Base-by-base conservation (phyloP, 2,329 filamentous ascomycete species). In the Pyrenophora graminea region DNA sequence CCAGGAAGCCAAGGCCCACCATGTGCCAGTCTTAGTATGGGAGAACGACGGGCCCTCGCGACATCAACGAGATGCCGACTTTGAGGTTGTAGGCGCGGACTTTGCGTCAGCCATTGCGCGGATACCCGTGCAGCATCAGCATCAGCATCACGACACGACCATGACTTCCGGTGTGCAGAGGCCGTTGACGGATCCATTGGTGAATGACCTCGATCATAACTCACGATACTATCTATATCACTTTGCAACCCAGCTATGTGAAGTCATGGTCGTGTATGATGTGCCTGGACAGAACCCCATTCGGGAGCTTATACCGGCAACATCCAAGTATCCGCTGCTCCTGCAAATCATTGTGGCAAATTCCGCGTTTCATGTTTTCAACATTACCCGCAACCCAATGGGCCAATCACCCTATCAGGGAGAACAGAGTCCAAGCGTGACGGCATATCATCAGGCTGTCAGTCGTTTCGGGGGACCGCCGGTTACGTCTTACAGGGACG, bases 171-270 rank as follows among this genome's bases (percentile, higher is more conserved):
- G 68, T 17, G 59, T 75, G n/a, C 71, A 74, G 7, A 75, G 64
- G 70, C 64, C 74, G 25, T 69, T 83, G 41, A 74, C 79, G 23
- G 83, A 85, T 63, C 83, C 83, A 10, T 59, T 85, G 39, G 76
- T 85, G 49, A 79, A 83, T 57, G 79, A 82, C 56, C 75, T 85
- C 37, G 76, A 78, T 56, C 68, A 57, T 13, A 62, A 75, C 39
- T 74, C 76, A 2, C 72, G 78, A 32, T 77, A 77, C 51, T 80
- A 80, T 46, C 66, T 80, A 6, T 70, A 72, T 52, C 77, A 80
- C 77, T 73, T 68, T 30, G 82, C 68, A 67, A 79, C 46, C 71
- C 67, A 78, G 33, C 71, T 85, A 48, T 84, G 81, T 66, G 77
- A 79, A 64, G 82, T 84, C 58, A 76, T 85, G 52, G 75, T 79